These are phyloP conservation scores for Theileria annulata DNA, from an alignment of 169 alveolate species.

Conservation along the genomic window DNA sequence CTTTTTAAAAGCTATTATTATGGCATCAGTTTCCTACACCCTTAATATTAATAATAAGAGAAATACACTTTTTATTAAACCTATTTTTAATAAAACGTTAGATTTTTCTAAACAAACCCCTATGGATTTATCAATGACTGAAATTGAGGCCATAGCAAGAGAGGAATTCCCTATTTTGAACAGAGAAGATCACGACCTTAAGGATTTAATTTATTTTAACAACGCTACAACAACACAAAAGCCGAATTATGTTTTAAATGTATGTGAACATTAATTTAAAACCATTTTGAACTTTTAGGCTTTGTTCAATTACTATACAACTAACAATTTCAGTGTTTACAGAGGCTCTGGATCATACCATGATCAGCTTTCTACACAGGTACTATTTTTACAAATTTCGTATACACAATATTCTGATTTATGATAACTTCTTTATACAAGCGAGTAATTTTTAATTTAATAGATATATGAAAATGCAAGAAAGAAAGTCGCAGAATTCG, in stretches of 20 bases:
- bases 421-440: conserved; percentile 14
- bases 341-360: conserved; percentile 47
- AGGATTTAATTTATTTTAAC: conserved; percentile 68
- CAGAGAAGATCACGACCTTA: not conserved
- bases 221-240: conserved; percentile 78
- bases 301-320: conserved; percentile 19
- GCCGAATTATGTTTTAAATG: conserved; percentile 65
- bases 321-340: conserved; percentile 20
- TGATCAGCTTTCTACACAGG: conserved; percentile 5
- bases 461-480: conserved; percentile 62
- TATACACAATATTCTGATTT: conserved; percentile 10
- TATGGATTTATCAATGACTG: not conserved
- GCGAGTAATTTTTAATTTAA: conserved; percentile 25
- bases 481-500: conserved; percentile 52
- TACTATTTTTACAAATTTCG: not conserved
- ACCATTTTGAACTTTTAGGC: conserved; percentile 17
- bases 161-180: conserved; percentile 10
- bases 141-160: conserved; percentile 18
- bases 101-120: not conserved
- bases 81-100: not conserved
- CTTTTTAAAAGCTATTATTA: not conserved
- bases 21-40: not conserved
- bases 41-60: not conserved
- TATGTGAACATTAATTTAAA: not conserved
- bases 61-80: not conserved